phyloP scores from a whole-genome alignment of 768 basidiomycete genomes.

The Lanmaoa pseudosensibilis region DNA sequence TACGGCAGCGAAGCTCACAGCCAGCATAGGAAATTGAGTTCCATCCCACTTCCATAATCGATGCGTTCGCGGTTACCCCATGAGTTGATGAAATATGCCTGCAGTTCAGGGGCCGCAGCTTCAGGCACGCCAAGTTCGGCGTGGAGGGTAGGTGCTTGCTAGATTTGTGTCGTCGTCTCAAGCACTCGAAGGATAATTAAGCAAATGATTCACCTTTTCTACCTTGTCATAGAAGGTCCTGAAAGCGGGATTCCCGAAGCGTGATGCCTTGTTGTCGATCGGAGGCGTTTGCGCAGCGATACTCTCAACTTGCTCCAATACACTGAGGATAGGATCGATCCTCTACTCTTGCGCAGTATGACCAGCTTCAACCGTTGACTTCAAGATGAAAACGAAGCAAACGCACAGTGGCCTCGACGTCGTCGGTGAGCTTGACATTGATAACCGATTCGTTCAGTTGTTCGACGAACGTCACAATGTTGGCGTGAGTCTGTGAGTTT shows the following conservation, averaged over 20 bases:
- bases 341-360: constrained; percentile 45
- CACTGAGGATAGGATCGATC: constrained; percentile 55
- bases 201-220: constrained; percentile 47
- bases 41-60: constrained; percentile 99
- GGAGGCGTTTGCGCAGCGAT: constrained; percentile 75
- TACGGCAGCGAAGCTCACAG: constrained; percentile 53
- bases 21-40: constrained; percentile 96
- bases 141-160: constrained; percentile 63
- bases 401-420: constrained; percentile 62
- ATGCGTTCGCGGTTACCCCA: constrained; percentile 94
- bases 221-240: constrained; percentile 86
- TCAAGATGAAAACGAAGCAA: constrained; percentile 1
- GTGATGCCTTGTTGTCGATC: constrained; percentile 83
- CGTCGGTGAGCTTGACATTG: constrained; percentile 72
- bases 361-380: not conserved
- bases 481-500: constrained; percentile 63
- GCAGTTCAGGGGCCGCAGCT: constrained; percentile 66
- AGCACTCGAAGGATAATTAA: not conserved
- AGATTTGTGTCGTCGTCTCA: not conserved
- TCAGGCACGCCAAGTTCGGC: constrained; percentile 55
- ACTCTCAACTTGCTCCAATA: constrained; percentile 67
- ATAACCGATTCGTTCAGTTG: constrained; percentile 73
- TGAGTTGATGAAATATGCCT: constrained; percentile 77
- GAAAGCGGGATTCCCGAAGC: constrained; percentile 98
- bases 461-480: constrained; percentile 70